A percentile compares a stretch with the other conserved stretches of the same genome.
These are phyloP conservation scores for Canna indica DNA, from an alignment of 176 grass and related monocot species.

Conservation along the genomic window DNA sequence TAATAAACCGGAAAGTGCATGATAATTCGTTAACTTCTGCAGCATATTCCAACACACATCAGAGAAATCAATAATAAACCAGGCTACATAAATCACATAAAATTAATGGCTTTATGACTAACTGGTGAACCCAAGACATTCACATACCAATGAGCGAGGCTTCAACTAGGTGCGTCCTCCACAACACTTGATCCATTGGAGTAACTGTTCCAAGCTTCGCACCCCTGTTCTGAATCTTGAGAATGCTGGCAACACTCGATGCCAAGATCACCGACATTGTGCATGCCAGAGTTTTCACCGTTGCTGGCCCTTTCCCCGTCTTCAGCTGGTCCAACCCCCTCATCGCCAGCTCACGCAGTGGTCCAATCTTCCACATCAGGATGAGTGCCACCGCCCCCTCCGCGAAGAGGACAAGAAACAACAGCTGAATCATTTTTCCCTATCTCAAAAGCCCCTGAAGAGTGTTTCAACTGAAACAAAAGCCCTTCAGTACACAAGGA, in stretches of 20 bases:
- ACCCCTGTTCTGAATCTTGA: constrained; percentile 77
- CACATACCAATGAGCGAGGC: constrained; percentile 78
- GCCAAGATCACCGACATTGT: constrained; percentile 72
- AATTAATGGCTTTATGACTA: background rate
- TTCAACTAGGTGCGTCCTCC: constrained; percentile 87
- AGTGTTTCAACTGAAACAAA: background rate
- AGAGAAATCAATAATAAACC: background rate
- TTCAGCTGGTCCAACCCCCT: constrained; percentile 66
- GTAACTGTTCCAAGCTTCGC: constrained; percentile 68
- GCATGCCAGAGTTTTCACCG: constrained; percentile 83
- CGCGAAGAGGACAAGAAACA: constrained; percentile 72
- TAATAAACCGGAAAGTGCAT: no score
- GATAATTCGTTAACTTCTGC: background rate
- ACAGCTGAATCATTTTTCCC: constrained; percentile 58
- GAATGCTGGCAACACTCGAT: constrained; percentile 64
- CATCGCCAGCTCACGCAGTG: constrained; percentile 77
- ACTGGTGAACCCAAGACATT: background rate
- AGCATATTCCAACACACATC: background rate
- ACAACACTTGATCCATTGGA: constrained; percentile 98
- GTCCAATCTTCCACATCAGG: constrained; percentile 82
- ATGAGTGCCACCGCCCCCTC: constrained; percentile 76
- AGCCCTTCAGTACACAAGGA: background rate
- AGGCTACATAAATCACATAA: background rate
- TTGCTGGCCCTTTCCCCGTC: constrained; percentile 65
- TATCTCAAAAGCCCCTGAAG: background rate